phyloP scores from a whole-genome alignment of 176 grass and related monocot genomes.

The Carex kokanica region DNA sequence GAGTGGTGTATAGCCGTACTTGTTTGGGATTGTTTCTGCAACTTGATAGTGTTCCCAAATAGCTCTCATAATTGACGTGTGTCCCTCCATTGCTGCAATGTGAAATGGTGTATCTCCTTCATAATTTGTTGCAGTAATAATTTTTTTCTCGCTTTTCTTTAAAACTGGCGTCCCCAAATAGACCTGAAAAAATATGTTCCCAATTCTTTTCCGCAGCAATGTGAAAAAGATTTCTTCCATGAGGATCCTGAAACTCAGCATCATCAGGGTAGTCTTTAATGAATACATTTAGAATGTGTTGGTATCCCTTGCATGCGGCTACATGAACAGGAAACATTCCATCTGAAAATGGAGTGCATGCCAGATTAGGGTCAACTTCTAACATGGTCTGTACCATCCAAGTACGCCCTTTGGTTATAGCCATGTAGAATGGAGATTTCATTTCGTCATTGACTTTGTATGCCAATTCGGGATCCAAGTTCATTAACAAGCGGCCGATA shows the following conservation, averaged over 20 bases:
- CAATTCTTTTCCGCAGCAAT: background rate
- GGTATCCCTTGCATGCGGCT: background rate
- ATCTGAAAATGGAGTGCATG: no score
- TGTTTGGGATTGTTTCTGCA: no score
- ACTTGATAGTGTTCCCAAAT: no score
- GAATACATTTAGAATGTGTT: no score
- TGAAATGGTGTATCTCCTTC: background rate
- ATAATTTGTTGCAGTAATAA: background rate
- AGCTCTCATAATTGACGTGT: no score
- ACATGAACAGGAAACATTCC: no score
- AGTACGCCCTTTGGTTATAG: no score
- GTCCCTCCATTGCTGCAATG: background rate
- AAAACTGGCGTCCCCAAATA: background rate
- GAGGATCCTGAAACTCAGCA: background rate
- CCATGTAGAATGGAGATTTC: background rate
- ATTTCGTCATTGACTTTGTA: background rate
- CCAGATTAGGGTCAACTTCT: background rate
- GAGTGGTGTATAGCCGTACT: no score
- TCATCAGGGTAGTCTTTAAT: background rate
- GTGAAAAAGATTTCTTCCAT: background rate
- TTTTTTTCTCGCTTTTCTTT: background rate
- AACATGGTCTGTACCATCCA: no score
- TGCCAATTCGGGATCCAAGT: background rate
- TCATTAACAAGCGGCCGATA: background rate
- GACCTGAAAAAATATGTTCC: accelerated